These are phyloP conservation scores for Maudiozyma serrabonitensis DNA, from an alignment of 805 yeast genomes.

Conservation along the genomic window DNA sequence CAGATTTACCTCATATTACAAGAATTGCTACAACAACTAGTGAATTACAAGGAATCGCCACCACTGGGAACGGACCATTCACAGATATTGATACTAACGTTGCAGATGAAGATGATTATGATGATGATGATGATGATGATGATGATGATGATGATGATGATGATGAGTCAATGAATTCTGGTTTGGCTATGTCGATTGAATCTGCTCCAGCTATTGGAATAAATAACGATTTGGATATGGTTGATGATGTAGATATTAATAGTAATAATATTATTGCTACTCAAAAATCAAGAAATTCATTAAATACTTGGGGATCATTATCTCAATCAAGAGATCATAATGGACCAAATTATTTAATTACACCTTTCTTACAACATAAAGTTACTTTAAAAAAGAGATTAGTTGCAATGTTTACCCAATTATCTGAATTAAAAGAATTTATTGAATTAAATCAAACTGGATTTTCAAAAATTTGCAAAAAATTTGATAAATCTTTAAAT, in stretches of 20 bases:
- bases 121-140: conserved; percentile 2
- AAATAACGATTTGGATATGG: conserved; percentile 1
- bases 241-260: conserved; percentile 1
- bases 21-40: not conserved
- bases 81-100: not conserved
- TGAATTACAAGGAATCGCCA: not conserved
- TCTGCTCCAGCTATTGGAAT: conserved; percentile 2
- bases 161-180: conserved; percentile 1
- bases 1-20: not conserved
- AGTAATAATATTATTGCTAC: not conserved
- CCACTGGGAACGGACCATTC: not conserved
- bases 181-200: conserved; percentile 1
- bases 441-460: conserved; percentile 83
- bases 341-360: conserved; percentile 1
- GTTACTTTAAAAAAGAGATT: conserved; percentile 61
- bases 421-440: conserved; percentile 76
- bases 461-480: conserved; percentile 79
- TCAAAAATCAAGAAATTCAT: not conserved
- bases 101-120: not conserved
- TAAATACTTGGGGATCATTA: conserved; percentile 1
- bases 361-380: conserved; percentile 21
- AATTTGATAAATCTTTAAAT: conserved; percentile 76
- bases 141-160: conserved; percentile 3
- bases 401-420: conserved; percentile 55
- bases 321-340: not conserved